A percentile compares a stretch with the other conserved stretches of the same genome.
phyloP scores from a whole-genome alignment of 495 filamentous ascomycete species.

The Neurospora sp. region DNA sequence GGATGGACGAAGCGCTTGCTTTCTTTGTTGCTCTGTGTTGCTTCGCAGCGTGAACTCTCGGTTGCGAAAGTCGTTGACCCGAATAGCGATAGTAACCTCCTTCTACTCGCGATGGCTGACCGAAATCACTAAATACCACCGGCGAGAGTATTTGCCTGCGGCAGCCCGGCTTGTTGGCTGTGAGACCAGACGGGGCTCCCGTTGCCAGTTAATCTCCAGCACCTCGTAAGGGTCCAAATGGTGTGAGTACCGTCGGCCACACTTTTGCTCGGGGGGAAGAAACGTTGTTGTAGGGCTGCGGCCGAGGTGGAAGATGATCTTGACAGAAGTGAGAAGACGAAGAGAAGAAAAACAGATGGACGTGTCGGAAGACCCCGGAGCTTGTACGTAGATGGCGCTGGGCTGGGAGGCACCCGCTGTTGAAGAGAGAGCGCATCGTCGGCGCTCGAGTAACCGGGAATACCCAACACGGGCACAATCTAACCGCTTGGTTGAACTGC shows the following conservation, averaged over 20 bases:
- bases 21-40: no score
- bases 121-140: no score
- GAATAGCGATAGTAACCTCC: no score
- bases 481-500: not conserved
- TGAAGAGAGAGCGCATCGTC: not conserved
- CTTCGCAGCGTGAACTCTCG: no score
- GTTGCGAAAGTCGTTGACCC: no score
- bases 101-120: no score
- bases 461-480: rapidly evolving
- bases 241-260: not conserved
- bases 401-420: not conserved
- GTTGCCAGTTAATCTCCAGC: not conserved
- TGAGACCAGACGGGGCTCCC: not conserved
- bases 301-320: not conserved
- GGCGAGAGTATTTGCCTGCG: no score
- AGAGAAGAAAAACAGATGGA: not conserved
- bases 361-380: not conserved
- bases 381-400: not conserved
- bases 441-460: not conserved
- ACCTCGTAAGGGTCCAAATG: not conserved
- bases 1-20: no score
- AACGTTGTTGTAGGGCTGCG: not conserved
- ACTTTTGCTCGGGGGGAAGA: not conserved
- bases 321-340: not conserved
- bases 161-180: no score